Percentiles rank a stretch among this genome's conserved stretches.
Evolutionary conservation across 2,329 filamentous ascomycete genomes (phyloP).

Genomic region (Sporothrix euskadiensis): DNA sequence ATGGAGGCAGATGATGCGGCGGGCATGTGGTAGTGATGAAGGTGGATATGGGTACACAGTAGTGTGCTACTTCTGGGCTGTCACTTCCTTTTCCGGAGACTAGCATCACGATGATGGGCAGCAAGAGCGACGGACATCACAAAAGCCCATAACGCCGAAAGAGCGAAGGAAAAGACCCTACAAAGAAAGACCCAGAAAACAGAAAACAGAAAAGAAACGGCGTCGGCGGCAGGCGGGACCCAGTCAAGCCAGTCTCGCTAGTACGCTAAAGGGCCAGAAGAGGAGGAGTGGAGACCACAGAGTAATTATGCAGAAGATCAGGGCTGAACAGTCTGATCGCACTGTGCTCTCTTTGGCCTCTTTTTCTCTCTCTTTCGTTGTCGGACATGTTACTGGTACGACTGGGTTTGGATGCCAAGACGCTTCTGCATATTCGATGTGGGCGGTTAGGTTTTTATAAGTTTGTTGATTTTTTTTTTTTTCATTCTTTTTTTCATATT

Average conservation of each 20-base stretch:
- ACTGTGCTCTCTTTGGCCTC: slow-evolving; percentile 4
- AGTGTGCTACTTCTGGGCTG: neutral
- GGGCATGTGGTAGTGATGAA: slow-evolving; percentile 6
- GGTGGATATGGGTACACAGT: neutral
- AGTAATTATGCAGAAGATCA: neutral
- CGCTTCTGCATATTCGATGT: slow-evolving; percentile 20
- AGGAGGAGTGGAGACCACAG: neutral
- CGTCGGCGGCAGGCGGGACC: slow-evolving; percentile 6
- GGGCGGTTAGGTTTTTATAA: neutral
- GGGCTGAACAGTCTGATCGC: slow-evolving; percentile 9
- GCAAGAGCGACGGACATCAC: neutral
- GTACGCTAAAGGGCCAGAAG: neutral
- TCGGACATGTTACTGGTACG: neutral
- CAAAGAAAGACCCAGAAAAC: neutral
- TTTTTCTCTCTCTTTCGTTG: neutral
- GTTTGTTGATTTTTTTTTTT: neutral
- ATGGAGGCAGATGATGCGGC: slow-evolving; percentile 18
- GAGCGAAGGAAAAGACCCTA: neutral
- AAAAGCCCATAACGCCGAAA: slow-evolving; percentile 2
- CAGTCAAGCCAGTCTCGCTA: neutral
- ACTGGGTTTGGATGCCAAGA: neutral
- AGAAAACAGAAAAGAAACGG: neutral
- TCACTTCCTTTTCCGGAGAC: neutral
- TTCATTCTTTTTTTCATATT: neutral
- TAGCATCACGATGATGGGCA: neutral